These are phyloP conservation scores for Pyrenophora graminea DNA, from an alignment of 2,329 filamentous ascomycete species.

Conservation along the genomic window DNA sequence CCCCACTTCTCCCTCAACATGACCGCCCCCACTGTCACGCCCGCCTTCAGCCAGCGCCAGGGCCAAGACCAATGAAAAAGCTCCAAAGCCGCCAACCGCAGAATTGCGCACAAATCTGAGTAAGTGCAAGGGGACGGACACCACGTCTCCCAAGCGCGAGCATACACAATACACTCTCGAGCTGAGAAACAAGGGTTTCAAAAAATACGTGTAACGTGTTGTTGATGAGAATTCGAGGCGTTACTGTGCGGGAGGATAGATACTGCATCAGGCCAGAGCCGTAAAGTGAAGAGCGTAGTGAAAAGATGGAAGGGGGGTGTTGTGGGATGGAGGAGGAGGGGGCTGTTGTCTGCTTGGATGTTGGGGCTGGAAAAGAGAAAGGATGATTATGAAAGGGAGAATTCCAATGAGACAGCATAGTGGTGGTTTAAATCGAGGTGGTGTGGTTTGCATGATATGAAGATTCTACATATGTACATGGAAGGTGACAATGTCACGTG, in stretches of 20 bases:
- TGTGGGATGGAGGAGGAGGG: background rate
- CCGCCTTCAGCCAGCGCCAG: background rate
- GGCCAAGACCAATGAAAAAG: conserved; percentile 7
- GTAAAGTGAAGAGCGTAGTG: conserved; percentile 9
- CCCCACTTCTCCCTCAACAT: conserved; percentile 5
- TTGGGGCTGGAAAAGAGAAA: no score
- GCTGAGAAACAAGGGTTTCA: background rate
- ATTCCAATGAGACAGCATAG: no score
- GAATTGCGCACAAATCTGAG: conserved; percentile 4
- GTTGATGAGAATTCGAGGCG: conserved; percentile 4
- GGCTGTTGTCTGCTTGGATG: background rate
- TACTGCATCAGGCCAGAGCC: conserved; percentile 15
- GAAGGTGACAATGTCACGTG: background rate
- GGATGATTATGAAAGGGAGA: no score
- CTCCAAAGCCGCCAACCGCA: no score
- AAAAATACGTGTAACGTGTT: conserved; percentile 1
- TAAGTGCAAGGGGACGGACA: conserved; percentile 14
- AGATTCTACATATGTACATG: no score
- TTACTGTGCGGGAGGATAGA: conserved; percentile 15
- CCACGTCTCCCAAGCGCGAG: background rate
- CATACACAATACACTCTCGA: conserved; percentile 4
- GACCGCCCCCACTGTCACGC: no score
- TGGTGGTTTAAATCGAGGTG: no score
- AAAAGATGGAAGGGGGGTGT: background rate
- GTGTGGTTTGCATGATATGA: no score